A percentile compares a stretch with the other conserved stretches of the same genome.
phyloP scores from a whole-genome alignment of 371 early-diverging fungal genomes.

The Mortierella sp. region DNA sequence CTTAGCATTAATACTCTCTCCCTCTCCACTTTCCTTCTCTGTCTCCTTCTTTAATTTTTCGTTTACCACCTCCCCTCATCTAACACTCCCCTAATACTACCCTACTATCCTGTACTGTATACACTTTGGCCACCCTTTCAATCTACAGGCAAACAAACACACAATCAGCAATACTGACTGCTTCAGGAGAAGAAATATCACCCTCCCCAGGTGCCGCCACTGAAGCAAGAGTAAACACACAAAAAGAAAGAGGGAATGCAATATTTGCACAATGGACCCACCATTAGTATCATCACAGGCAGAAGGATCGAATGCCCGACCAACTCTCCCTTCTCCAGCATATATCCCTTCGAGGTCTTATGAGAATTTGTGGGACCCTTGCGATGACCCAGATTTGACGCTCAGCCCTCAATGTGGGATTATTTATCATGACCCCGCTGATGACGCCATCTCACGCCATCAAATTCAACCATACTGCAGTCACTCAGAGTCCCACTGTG shows the following conservation, averaged over 20 bases:
- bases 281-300: too few species aligned
- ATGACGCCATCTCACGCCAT: conserved; percentile 54
- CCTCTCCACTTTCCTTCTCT: neutral
- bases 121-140: too few species aligned
- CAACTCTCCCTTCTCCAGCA: neutral
- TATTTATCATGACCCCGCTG: neutral
- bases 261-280: too few species aligned
- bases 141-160: too few species aligned
- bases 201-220: too few species aligned
- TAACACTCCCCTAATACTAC: too few species aligned
- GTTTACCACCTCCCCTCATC: neutral
- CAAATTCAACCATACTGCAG: neutral
- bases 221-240: too few species aligned
- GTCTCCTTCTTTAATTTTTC: neutral
- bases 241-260: too few species aligned
- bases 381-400: neutral
- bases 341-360: neutral
- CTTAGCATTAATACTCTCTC: neutral
- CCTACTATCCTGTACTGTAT: too few species aligned
- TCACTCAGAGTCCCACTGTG: neutral
- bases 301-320: too few species aligned
- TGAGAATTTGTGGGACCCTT: neutral
- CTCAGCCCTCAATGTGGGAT: neutral
- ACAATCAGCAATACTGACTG: too few species aligned
- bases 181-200: too few species aligned